These are phyloP conservation scores for Paspalum vaginatum DNA, from an alignment of 176 grass and related monocot genomes.

Conservation along the genomic window DNA sequence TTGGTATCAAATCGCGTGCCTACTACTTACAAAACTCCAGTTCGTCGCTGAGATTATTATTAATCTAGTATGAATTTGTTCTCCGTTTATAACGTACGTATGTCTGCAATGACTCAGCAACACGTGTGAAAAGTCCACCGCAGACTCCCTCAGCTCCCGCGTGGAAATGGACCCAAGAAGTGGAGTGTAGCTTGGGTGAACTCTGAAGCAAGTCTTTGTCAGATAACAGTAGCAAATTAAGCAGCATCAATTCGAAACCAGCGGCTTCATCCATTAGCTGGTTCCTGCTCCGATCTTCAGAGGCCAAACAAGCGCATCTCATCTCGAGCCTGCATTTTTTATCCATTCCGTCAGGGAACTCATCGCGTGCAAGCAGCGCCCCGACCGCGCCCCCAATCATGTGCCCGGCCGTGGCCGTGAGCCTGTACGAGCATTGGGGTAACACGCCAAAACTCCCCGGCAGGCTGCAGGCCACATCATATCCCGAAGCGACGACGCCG, in stretches of 20 bases:
- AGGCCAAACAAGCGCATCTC: not conserved
- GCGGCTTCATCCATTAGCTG: too few relatives aligned
- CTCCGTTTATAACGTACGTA: not conserved
- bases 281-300: not conserved
- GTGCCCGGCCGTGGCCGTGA: not conserved
- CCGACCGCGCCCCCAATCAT: not conserved
- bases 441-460: not conserved
- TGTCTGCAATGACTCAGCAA: not conserved
- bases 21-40: not conserved
- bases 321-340: not conserved
- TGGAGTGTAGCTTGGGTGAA: not conserved
- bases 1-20: constrained; percentile 18
- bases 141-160: too few relatives aligned
- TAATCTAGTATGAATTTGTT: not conserved
- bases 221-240: not conserved
- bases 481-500: not conserved
- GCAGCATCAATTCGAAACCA: too few relatives aligned
- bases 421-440: not conserved
- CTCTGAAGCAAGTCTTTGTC: not conserved
- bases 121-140: not conserved
- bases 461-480: not conserved
- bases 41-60: not conserved
- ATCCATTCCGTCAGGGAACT: not conserved
- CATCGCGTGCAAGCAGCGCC: not conserved
- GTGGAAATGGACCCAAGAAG: too few relatives aligned